A percentile compares a stretch with the other conserved stretches of the same genome.
These are phyloP conservation scores for Metschnikowia gelsemii DNA, from an alignment of 805 yeast species.

Conservation along the genomic window DNA sequence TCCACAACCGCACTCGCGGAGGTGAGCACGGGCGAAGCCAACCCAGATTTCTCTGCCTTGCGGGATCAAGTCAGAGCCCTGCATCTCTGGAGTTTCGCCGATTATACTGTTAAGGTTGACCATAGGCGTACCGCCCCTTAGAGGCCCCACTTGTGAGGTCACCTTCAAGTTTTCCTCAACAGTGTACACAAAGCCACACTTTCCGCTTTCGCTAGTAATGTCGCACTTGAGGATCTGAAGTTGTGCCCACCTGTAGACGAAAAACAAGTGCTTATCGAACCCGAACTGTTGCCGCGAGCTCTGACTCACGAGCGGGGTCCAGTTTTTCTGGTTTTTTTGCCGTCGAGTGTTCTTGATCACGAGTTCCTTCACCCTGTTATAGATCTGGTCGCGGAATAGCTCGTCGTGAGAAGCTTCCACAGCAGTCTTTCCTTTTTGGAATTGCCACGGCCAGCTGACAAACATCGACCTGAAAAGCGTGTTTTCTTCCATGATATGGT, in stretches of 20 bases:
- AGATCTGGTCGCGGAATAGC: slow-evolving; percentile 5
- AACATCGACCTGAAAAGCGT: slow-evolving; percentile 13
- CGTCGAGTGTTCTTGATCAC: slow-evolving; percentile 12
- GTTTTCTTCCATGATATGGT: slow-evolving; percentile 7
- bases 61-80: slow-evolving; percentile 16
- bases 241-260: slow-evolving; percentile 36
- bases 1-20: slow-evolving; percentile 47
- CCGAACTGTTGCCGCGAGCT: slow-evolving; percentile 14
- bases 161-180: slow-evolving; percentile 7
- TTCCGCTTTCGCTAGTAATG: slow-evolving; percentile 23
- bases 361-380: slow-evolving; percentile 14
- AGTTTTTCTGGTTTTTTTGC: slow-evolving; percentile 32
- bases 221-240: slow-evolving; percentile 33
- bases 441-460: slow-evolving; percentile 18
- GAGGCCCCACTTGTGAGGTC: slow-evolving; percentile 21
- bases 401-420: not conserved
- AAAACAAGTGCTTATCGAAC: slow-evolving; percentile 30
- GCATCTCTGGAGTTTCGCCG: not conserved
- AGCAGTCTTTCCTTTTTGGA: slow-evolving; percentile 16
- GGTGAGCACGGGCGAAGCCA: slow-evolving; percentile 47
- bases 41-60: slow-evolving; percentile 43
- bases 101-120: slow-evolving; percentile 14
- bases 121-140: slow-evolving; percentile 26
- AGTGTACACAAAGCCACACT: slow-evolving; percentile 23
- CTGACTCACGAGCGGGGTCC: slow-evolving; percentile 41